These are phyloP conservation scores for Gossypium armourianum DNA, from an alignment of 441 rosid genomes.

Conservation along the genomic window DNA sequence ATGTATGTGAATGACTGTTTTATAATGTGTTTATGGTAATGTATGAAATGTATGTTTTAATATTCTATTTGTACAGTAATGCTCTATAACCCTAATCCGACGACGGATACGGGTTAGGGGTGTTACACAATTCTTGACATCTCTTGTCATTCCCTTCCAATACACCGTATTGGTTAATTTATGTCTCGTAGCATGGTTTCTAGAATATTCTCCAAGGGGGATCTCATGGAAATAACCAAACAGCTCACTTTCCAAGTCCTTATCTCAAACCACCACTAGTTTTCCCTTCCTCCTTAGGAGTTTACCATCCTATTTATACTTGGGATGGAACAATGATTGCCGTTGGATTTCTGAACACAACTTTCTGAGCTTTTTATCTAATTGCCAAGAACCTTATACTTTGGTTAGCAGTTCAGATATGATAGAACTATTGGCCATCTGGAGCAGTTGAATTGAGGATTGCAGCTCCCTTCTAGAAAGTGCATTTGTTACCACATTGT, in stretches of 20 bases:
- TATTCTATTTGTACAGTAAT: too few relatives aligned
- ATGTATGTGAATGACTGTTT: too few relatives aligned
- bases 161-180: background rate
- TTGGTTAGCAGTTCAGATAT: background rate
- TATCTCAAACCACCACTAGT: background rate
- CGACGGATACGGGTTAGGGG: too few relatives aligned
- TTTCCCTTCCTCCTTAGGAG: background rate
- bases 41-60: too few relatives aligned
- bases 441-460: background rate
- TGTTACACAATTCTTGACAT: too few relatives aligned
- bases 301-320: background rate
- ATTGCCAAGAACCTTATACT: background rate
- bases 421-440: background rate
- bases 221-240: background rate
- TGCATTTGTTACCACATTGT: background rate
- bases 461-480: background rate
- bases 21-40: too few relatives aligned
- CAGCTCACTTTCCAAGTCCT: background rate
- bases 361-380: background rate
- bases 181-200: background rate
- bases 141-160: background rate
- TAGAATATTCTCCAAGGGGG: background rate
- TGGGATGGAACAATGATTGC: background rate
- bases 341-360: background rate
- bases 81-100: too few relatives aligned